Evolutionary conservation across 2,329 filamentous ascomycete species (phyloP), one percentile per base, ranked within the genome.

Genomic region (Phaeophleospora eucalypticola): DNA sequence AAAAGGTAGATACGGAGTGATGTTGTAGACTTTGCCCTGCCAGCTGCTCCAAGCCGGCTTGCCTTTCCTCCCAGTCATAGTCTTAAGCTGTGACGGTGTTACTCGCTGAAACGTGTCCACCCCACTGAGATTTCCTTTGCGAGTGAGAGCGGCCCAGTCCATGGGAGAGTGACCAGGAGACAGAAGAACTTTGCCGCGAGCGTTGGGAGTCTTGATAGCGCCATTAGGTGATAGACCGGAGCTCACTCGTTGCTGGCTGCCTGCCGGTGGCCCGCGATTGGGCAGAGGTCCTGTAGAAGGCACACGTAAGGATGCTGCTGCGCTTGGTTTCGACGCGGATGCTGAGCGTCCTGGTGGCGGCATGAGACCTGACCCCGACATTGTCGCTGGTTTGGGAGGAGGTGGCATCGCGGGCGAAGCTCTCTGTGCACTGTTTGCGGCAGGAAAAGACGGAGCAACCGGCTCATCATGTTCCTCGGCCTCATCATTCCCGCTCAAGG

Each of bases 161-260:
- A 98, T 82, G 0, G 93, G 91, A 2, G 89, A 95, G 73, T 91
- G 90, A 24, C 93, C 91, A 0, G 93, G 93, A n/a, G 83, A 79
- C 3, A 98, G 80, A 7, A 85, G 76, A 3, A 96, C 87, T 62
- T 91, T 87, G 66, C 78, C 70, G 47, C 68, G 72, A 33, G 62
- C 61, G 45, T 69, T 76, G 20, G 68, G 67, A 9, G 69, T 70
- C 39, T 64, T 51, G n/a, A 49, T 49, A 21, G 58, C 58, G 41
- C 63, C 58, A 24, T 61, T 63, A 1, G 66, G 57, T 2, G 63
- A 48, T 2, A 65, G 49, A 24, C 58, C 48, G 52, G 61, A 50
- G 36, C 64, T 68, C 35, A 71, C 63, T 34, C 71, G 69, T 41
- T 65, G 60, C 33, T 65, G 62, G 57, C 68, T 68, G 46, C 67